Evolutionary conservation across 2,329 filamentous ascomycete species (phyloP).

Genomic region (Microcyclospora tardicrescens): DNA sequence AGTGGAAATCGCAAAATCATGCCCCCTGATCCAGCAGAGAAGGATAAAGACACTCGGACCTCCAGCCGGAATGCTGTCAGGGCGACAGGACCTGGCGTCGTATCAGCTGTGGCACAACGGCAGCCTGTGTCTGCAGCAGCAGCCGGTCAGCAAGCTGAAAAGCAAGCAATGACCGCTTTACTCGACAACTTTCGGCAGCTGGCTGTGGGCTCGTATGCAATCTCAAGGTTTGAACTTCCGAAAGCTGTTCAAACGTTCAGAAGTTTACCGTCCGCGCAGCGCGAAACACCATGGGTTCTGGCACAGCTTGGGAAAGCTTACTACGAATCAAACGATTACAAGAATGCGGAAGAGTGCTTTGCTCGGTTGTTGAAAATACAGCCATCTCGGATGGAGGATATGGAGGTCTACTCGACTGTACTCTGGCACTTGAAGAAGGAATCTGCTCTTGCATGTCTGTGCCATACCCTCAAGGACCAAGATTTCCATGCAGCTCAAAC

Average conservation of each 20-base stretch:
- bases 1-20: slow-evolving; percentile 69
- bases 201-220: slow-evolving; percentile 63
- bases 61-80: slow-evolving; percentile 36
- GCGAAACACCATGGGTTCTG: slow-evolving; percentile 87
- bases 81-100: slow-evolving; percentile 22
- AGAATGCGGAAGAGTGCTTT: slow-evolving; percentile 78
- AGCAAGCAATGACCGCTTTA: slow-evolving; percentile 62
- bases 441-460: slow-evolving; percentile 79
- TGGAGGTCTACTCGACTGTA: slow-evolving; percentile 98
- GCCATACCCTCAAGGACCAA: slow-evolving; percentile 76
- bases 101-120: slow-evolving; percentile 13
- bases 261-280: slow-evolving; percentile 57
- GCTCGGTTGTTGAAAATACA: slow-evolving; percentile 63
- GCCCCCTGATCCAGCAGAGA: slow-evolving; percentile 42
- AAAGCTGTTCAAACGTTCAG: slow-evolving; percentile 65
- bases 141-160: slow-evolving; percentile 29
- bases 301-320: slow-evolving; percentile 81
- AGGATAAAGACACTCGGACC: slow-evolving; percentile 53
- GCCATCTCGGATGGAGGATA: slow-evolving; percentile 76
- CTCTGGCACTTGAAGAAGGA: slow-evolving; percentile 96
- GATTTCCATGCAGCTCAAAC: slow-evolving; percentile 85
- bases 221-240: slow-evolving; percentile 66
- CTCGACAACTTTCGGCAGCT: slow-evolving; percentile 73
- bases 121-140: slow-evolving; percentile 1
- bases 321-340: slow-evolving; percentile 80